Percentiles rank a stretch among this genome's conserved stretches.
Conservation (phyloP, 2,329 filamentous ascomycete species). For the Fusarium denticulatum region DNA sequence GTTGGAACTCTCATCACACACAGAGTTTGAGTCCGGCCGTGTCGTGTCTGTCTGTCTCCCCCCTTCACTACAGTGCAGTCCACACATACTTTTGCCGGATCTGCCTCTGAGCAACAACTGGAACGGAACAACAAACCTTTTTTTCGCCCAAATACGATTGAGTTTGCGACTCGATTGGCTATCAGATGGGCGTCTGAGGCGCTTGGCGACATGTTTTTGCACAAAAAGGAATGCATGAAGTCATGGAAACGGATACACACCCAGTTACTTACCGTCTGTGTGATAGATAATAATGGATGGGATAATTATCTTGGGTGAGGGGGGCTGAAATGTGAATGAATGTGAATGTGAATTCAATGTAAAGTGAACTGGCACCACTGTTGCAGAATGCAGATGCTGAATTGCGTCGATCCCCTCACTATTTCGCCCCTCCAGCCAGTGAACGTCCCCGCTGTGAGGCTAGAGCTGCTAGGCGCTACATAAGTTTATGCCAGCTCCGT, state of each 20-base stretch:
- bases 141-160: constrained; percentile 20
- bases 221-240: constrained; percentile 50
- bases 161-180: constrained; percentile 36
- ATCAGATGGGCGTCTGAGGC: constrained; percentile 30
- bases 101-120: constrained; percentile 31
- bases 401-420: constrained; percentile 42
- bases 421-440: constrained; percentile 23
- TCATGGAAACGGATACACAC: constrained; percentile 42
- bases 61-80: background rate
- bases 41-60: background rate
- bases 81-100: constrained; percentile 22
- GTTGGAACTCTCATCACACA: constrained; percentile 10
- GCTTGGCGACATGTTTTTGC: constrained; percentile 45
- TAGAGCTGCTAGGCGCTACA: constrained; percentile 36
- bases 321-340: constrained; percentile 30
- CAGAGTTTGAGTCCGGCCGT: constrained; percentile 37
- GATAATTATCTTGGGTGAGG: constrained; percentile 13
- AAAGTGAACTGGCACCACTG: constrained; percentile 44
- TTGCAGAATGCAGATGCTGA: constrained; percentile 32
- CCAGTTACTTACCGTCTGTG: background rate
- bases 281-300: background rate
- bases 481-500: constrained; percentile 35
- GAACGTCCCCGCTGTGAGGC: constrained; percentile 31
- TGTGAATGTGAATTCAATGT: background rate
- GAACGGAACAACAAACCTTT: constrained; percentile 44